Percentiles rank a stretch among this genome's conserved stretches.
Conservation (phyloP, 2,329 filamentous ascomycete genomes). For the Fusarium abutilonis region DNA sequence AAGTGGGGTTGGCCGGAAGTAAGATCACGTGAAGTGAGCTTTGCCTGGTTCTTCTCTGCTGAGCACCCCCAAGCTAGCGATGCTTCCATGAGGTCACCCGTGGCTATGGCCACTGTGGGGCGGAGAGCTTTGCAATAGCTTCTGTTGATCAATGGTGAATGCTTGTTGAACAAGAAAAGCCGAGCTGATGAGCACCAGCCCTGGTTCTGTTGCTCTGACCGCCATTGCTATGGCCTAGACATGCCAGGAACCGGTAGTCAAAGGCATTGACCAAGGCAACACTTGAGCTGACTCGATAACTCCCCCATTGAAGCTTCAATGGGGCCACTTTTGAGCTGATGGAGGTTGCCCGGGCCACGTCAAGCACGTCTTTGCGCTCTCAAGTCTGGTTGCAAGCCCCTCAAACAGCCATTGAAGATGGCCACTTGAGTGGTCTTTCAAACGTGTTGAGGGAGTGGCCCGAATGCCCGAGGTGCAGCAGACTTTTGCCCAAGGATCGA, state of each 20-base stretch:
- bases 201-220: constrained; percentile 27
- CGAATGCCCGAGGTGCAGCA: constrained; percentile 43
- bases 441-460: constrained; percentile 37
- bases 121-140: constrained; percentile 34
- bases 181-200: constrained; percentile 15
- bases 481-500: constrained; percentile 40
- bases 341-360: constrained; percentile 39
- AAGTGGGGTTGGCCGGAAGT: constrained; percentile 27
- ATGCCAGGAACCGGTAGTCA: constrained; percentile 1
- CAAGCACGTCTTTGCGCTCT: constrained; percentile 16
- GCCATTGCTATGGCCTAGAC: constrained; percentile 20
- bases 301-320: constrained; percentile 34
- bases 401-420: constrained; percentile 18
- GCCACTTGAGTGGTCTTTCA: constrained; percentile 13
- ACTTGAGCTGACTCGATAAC: constrained; percentile 26
- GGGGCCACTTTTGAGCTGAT: constrained; percentile 37
- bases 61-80: background rate
- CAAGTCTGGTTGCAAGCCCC: constrained; percentile 20
- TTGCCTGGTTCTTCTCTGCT: constrained; percentile 23
- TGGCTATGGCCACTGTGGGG: constrained; percentile 35
- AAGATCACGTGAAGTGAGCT: constrained; percentile 47
- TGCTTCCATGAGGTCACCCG: constrained; percentile 44
- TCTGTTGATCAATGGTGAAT: constrained; percentile 31
- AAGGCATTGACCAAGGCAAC: constrained; percentile 19
- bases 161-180: constrained; percentile 5